Base-by-base conservation (phyloP, 1,139 yeast species). In the Candida mesenterica region DNA sequence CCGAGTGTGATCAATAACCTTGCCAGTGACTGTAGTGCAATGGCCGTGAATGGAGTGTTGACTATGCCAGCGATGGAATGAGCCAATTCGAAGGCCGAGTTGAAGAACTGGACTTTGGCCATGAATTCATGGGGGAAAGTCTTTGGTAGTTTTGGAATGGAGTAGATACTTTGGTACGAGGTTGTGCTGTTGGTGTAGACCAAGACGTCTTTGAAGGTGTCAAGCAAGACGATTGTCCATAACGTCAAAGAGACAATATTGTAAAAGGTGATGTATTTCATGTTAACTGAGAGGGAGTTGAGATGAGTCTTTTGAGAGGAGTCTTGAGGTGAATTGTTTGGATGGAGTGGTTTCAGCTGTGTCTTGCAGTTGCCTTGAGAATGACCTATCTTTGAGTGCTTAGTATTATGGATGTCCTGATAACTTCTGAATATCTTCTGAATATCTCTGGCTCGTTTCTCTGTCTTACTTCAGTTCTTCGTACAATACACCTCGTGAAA, bases 241-340 rank as follows among this genome's bases (percentile, higher is more conserved):
- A 84, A 65, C 7, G 74, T 56, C 0, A 82, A 82, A 5, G 92
- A 79, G 9, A 75, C 43, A n/a, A 75, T 66, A 61, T 89, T 88
- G 65, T 87, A 88, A 4, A 40, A 23, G 13, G 24, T 24, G 26
- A 34, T 16, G 18, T 24, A 29, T 4, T 29, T 28, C 36, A 30
- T 35, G 8, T 19, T 19, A 19, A 9, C 22, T 19, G 22, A 19
- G 22, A 6, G 6, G 22, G 9, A 6, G 22, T n/a, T n/a, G n/a
- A n/a, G n/a, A n/a, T n/a, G n/a, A n/a, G n/a, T n/a, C n/a, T n/a
- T n/a, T n/a, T n/a, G n/a, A n/a, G n/a, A n/a, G n/a, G n/a, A n/a
- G n/a, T n/a, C n/a, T n/a, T n/a, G n/a, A n/a, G n/a, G n/a, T n/a
- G n/a, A n/a, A n/a, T n/a, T n/a, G n/a, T n/a, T n/a, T n/a, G n/a